phyloP scores from a whole-genome alignment of 352 stramenopile species.

The Phytophthora kernoviae region DNA sequence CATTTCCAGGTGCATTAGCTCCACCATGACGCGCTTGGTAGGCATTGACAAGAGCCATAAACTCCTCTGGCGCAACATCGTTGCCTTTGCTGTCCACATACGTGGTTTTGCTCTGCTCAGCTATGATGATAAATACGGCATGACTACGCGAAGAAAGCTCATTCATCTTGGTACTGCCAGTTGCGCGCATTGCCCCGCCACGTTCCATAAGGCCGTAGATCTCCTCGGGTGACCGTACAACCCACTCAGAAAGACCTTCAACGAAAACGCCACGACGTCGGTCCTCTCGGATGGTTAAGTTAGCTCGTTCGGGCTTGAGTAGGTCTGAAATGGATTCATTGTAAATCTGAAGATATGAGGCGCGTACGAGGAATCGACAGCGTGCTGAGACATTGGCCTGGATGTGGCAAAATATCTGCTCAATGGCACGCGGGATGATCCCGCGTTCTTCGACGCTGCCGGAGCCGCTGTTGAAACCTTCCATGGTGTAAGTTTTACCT shows the following conservation, averaged over 20 bases:
- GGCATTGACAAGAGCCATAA: conserved; percentile 80
- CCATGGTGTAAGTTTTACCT: conserved; percentile 98
- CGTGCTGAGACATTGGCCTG: conserved; percentile 83
- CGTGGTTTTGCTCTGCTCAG: conserved; percentile 91
- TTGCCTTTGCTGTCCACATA: conserved; percentile 87
- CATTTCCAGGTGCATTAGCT: conserved; percentile 18
- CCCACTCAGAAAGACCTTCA: conserved; percentile 94
- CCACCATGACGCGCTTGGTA: conserved; percentile 62
- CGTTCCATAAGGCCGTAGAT: conserved; percentile 96
- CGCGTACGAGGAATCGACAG: conserved; percentile 91
- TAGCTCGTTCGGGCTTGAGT: conserved; percentile 92
- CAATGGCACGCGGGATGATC: conserved; percentile 98
- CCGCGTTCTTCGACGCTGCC: conserved; percentile 91
- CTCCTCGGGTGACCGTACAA: conserved; percentile 91
- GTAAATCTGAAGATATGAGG: conserved; percentile 95
- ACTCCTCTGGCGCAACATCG: conserved; percentile 85
- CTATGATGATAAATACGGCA: conserved; percentile 96
- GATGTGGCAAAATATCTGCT: conserved; percentile 95
- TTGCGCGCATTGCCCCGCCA: conserved; percentile 82
- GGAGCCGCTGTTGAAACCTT: conserved; percentile 92
- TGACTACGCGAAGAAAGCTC: conserved; percentile 88
- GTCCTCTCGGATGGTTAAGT: conserved; percentile 94
- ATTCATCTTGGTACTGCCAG: conserved; percentile 90
- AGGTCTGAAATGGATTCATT: conserved; percentile 95
- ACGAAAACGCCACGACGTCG: conserved; percentile 94